Percentiles rank a stretch among this genome's conserved stretches.
Conservation (phyloP, 2,329 filamentous ascomycete species). For the Chaetomiaceae sp. region DNA sequence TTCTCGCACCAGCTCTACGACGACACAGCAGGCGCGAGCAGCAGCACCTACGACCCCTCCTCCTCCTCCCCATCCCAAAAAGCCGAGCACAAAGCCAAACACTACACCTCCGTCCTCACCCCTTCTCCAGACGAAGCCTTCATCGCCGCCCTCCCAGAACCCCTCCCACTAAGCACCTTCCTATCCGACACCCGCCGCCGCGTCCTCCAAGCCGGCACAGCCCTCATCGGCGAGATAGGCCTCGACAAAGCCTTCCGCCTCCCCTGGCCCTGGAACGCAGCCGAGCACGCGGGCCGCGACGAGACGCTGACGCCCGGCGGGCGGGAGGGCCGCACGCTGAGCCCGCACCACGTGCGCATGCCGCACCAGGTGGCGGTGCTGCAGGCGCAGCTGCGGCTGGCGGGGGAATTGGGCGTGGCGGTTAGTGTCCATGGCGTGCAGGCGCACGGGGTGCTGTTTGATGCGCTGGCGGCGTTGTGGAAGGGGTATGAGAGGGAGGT, state of each 20-base stretch:
- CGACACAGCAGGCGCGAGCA: conserved; percentile 39
- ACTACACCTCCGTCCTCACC: conserved; percentile 64
- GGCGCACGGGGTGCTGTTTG: conserved; percentile 66
- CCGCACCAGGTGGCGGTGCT: conserved; percentile 65
- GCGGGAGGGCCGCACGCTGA: conserved; percentile 64
- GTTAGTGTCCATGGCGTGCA: conserved; percentile 73
- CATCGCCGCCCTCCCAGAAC: conserved; percentile 32
- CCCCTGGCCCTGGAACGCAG: conserved; percentile 51
- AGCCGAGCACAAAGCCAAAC: conserved; percentile 42
- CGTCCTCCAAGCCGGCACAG: conserved; percentile 49
- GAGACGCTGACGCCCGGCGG: conserved; percentile 60
- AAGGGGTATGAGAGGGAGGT: conserved; percentile 63
- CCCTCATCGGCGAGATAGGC: conserved; percentile 73
- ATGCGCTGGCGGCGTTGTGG: conserved; percentile 62
- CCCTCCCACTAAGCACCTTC: conserved; percentile 20
- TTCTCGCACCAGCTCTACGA: conserved; percentile 74
- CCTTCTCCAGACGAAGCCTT: conserved; percentile 48
- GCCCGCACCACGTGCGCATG: conserved; percentile 62
- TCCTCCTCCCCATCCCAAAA: conserved; percentile 21
- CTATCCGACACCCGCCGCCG: conserved; percentile 47
- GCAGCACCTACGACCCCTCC: conserved; percentile 33
- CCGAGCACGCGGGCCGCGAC: conserved; percentile 38
- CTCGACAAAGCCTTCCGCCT: conserved; percentile 74
- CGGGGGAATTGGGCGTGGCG: conserved; percentile 60
- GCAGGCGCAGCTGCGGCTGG: conserved; percentile 64